A percentile compares a stretch with the other conserved stretches of the same genome.
Evolutionary conservation across 1,139 yeast species (phyloP).

Genomic region (Candida tropicalis): DNA sequence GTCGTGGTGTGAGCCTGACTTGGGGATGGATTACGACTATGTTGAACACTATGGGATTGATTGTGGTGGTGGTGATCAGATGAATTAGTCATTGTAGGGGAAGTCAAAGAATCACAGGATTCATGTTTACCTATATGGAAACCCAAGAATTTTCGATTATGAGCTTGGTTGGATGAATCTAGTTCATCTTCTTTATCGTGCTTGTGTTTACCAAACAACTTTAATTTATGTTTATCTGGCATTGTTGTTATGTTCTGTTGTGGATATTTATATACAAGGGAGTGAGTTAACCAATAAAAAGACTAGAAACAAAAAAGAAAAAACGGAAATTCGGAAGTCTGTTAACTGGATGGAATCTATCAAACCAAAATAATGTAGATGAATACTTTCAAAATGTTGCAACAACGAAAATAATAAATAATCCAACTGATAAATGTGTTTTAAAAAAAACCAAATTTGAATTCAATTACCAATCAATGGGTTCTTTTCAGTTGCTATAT

Average conservation of each 20-base stretch:
- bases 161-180: constrained; percentile 36
- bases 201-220: constrained; percentile 40
- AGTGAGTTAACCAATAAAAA: background rate
- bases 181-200: constrained; percentile 28
- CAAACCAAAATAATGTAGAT: too few species aligned
- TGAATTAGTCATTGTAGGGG: constrained; percentile 36
- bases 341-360: too few species aligned
- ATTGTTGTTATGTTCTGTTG: constrained; percentile 20
- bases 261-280: background rate
- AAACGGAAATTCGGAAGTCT: background rate
- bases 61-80: constrained; percentile 24
- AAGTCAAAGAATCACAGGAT: constrained; percentile 36
- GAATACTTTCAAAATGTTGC: too few species aligned
- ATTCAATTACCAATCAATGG: too few species aligned
- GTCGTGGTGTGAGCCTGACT: constrained; percentile 11
- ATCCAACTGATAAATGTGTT: too few species aligned
- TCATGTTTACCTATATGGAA: constrained; percentile 44
- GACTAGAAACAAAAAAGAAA: background rate
- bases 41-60: constrained; percentile 16
- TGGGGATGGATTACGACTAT: constrained; percentile 10
- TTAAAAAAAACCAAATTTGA: too few species aligned
- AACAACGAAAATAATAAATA: too few species aligned
- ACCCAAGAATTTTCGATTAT: constrained; percentile 35
- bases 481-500: too few species aligned
- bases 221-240: constrained; percentile 53